These are phyloP conservation scores for Amorphotheca resinae DNA, from an alignment of 495 filamentous ascomycete species.

Conservation along the genomic window DNA sequence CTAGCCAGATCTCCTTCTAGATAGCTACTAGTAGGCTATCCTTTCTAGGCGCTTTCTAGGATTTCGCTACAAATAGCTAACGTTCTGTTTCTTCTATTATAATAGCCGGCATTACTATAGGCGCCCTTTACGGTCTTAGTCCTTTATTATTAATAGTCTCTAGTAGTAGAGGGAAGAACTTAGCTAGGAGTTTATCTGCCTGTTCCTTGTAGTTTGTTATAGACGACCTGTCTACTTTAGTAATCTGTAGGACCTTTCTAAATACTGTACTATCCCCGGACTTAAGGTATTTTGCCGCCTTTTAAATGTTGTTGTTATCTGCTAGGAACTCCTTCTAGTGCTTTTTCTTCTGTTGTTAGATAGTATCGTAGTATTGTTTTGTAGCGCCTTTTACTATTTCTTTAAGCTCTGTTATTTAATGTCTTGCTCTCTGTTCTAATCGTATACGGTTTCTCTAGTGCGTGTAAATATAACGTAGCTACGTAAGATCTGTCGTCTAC, in stretches of 20 bases:
- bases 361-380: constrained; percentile 15
- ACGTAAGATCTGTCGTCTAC: constrained; percentile 15
- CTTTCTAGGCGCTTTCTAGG: constrained; percentile 19
- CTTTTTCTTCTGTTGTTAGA: constrained; percentile 7
- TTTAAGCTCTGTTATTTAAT: not conserved
- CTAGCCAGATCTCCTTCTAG: constrained; percentile 16
- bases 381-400: constrained; percentile 1
- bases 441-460: constrained; percentile 12
- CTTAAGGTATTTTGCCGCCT: constrained; percentile 12
- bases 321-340: constrained; percentile 13
- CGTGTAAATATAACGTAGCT: constrained; percentile 12
- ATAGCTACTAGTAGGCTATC: constrained; percentile 20
- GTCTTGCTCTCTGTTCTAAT: constrained; percentile 1
- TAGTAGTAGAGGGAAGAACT: constrained; percentile 23
- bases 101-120: constrained; percentile 3
- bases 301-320: constrained; percentile 12
- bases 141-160: constrained; percentile 12
- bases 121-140: not conserved
- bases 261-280: constrained; percentile 8
- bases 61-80: constrained; percentile 11
- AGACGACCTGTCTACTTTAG: constrained; percentile 20
- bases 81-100: not conserved
- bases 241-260: constrained; percentile 14
- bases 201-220: constrained; percentile 6
- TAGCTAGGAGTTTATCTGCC: constrained; percentile 4